A percentile compares a stretch with the other conserved stretches of the same genome.
phyloP scores from a whole-genome alignment of 371 early-diverging fungal genomes.

The Apophysomyces sp. region DNA sequence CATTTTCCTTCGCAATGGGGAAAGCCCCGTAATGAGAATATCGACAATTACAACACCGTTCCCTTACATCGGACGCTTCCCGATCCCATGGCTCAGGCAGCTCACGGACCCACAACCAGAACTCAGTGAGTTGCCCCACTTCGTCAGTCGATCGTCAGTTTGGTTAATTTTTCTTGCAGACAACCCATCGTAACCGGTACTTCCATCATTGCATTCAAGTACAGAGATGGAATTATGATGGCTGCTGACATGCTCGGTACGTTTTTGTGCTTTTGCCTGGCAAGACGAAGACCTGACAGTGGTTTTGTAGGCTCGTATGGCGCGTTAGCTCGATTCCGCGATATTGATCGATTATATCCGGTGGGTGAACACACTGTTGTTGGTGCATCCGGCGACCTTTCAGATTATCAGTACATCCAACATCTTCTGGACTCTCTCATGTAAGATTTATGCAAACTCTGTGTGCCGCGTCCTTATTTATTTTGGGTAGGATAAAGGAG shows the following conservation, averaged over 20 bases:
- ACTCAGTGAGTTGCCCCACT: slow-evolving; percentile 53
- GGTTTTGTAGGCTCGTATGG: slow-evolving; percentile 90
- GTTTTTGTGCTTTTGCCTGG: background rate
- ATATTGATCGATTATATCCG: slow-evolving; percentile 81
- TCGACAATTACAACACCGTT: slow-evolving; percentile 62
- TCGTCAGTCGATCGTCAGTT: background rate
- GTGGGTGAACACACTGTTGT: slow-evolving; percentile 85
- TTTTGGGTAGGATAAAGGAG: slow-evolving; percentile 73
- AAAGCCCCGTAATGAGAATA: slow-evolving; percentile 68
- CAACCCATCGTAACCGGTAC: slow-evolving; percentile 95
- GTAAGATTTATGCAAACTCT: slow-evolving; percentile 46
- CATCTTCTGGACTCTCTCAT: slow-evolving; percentile 83
- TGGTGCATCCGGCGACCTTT: slow-evolving; percentile 94
- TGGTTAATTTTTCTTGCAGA: slow-evolving; percentile 31
- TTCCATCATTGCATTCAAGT: slow-evolving; percentile 94
- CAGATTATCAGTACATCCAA: slow-evolving; percentile 92
- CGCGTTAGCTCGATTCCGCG: slow-evolving; percentile 92
- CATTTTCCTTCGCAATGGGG: slow-evolving; percentile 85
- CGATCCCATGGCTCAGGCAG: slow-evolving; percentile 36
- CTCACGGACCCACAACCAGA: slow-evolving; percentile 56
- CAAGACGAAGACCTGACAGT: background rate
- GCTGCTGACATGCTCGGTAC: slow-evolving; percentile 93
- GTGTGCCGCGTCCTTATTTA: background rate
- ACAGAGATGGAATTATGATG: slow-evolving; percentile 97
- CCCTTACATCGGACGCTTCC: slow-evolving; percentile 49